Base-by-base conservation (phyloP, 2,329 filamentous ascomycete species). In the Cryphonectria japonica region DNA sequence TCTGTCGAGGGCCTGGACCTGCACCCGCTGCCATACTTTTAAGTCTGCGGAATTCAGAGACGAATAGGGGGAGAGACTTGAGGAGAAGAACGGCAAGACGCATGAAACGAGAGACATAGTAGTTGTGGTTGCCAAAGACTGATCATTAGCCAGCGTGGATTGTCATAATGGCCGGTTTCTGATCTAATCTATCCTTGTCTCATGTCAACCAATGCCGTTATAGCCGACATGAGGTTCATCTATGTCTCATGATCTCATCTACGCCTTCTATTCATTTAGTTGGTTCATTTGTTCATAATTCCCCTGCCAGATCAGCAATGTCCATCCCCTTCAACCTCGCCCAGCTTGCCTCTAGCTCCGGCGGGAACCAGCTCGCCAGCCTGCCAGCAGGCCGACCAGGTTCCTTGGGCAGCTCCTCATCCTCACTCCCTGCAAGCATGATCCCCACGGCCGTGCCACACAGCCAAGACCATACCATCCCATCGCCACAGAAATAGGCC, bases 1-100 rank as follows among this genome's bases (percentile, higher is more conserved):
- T 86, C 83, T 0, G 89, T 91, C 4, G 81, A 86, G 66, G 89
- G 89, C 0, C 76, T 91, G 73, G 85, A 90, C 75, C 74, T 91
- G 52, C 84, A 85, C 75, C 87, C 88, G 41, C 78, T 90, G 71
- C 87, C 88, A 0, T 90, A 89, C 50, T 62, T 39, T 34, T 26
- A 11, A 39, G 13, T 19, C 16, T 34, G 60, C 3, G 8, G 13
- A 4, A 13, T 3, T 2, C 16, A 39, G 19, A 62, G 46, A 50
- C 22, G 8, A 5, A 46, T 1, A 39, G 37, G 9, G 37, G 13
- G 46, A 50, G 46, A 50, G 19, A 50, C 13, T 43, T 43, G 41
- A 50, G 43, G 19, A 50, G 43, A 8, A 50, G 43, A 8, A 50
- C 16, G 43, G 0, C 46, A n/a, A 9, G 46, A 8, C 7, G 46